Base-by-base conservation (phyloP, 2,329 filamentous ascomycete species). In the Coniochaeta hoffmannii region DNA sequence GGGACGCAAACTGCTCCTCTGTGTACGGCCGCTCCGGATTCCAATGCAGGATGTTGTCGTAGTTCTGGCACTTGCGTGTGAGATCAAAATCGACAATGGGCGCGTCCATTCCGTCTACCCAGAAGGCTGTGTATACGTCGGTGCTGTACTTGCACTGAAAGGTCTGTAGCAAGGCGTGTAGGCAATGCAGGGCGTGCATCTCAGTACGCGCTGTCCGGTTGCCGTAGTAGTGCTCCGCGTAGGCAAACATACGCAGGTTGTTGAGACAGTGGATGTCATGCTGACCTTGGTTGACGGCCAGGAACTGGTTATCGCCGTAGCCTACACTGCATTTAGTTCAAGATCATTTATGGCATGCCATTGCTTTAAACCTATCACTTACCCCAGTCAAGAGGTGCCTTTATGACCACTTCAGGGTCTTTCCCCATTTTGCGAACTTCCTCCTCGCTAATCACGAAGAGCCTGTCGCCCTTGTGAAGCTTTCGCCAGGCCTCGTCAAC, bases 141-240 rank as follows among this genome's bases (percentile, higher is more conserved):
- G 44, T 50, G 44, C 44, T 50, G 22, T 50, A 50, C 22, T 50
- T 50, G 44, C 44, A 50, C 44, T 26, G 44, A 22, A 50, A 50
- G 19, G 44, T 50, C 44, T 50, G 44, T 8, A 50, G 17, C 22
- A 50, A 22, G 22, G 44, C 22, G 44, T 50, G 44, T 15, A 50
- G 22, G 22, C 44, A 50, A 15, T 50, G 44, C 22, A 50, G 12
- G 26, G 44, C 44, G 44, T 50, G 44, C 17, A 50, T 50, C 26
- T 50, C 44, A 15, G 8, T 11, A 7, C 22, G n/a, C 12, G 17
- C 44, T 26, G 44, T 50, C 12, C 26, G 19, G 44, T 50, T 50
- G 22, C 44, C 44, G 22, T 50, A 50, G 22, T 50, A 50, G 22
- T 50, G 44, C n/a, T 50, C 44, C 17, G 44, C 44, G 22, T 22